Conservation (phyloP, 352 stramenopile species). For the Phytophthora chlamydospora region DNA sequence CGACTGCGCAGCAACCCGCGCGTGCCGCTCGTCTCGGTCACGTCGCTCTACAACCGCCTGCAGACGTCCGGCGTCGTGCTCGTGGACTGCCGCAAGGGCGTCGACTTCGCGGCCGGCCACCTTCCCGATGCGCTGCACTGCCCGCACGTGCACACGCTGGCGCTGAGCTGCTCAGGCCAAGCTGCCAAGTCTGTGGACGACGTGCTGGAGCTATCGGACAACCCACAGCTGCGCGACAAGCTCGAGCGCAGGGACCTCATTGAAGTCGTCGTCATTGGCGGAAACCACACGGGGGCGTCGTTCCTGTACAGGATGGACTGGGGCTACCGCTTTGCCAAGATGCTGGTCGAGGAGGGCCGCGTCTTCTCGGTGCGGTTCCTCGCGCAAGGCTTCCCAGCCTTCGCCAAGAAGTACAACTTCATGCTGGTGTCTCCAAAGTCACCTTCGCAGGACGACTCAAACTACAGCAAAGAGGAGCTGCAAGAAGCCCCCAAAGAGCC, state of each 20-base stretch:
- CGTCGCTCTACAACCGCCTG: constrained; percentile 75
- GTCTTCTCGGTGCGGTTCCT: constrained; percentile 81
- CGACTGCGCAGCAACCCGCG: constrained; percentile 34
- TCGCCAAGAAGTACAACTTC: constrained; percentile 77
- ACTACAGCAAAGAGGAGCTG: constrained; percentile 9
- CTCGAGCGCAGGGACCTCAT: constrained; percentile 65
- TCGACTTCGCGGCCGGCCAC: constrained; percentile 51
- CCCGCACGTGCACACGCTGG: constrained; percentile 28
- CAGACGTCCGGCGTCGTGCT: constrained; percentile 73
- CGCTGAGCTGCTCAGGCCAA: constrained; percentile 32
- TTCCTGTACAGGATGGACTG: constrained; percentile 73
- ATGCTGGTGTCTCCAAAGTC: constrained; percentile 38
- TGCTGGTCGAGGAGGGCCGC: constrained; percentile 66
- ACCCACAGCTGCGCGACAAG: constrained; percentile 47
- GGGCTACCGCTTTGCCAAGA: constrained; percentile 68
- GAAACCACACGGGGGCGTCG: constrained; percentile 50
- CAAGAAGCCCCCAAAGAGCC: constrained; percentile 5
- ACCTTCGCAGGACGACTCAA: constrained; percentile 14
- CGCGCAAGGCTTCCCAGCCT: constrained; percentile 63
- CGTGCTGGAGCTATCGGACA: constrained; percentile 44
- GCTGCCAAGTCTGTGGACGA: constrained; percentile 55
- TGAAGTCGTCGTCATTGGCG: constrained; percentile 72
- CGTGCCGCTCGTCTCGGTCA: constrained; percentile 66
- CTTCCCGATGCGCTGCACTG: constrained; percentile 66
- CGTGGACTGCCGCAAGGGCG: constrained; percentile 65